Percentiles rank a stretch among this genome's conserved stretches.
These are phyloP conservation scores for Naganishia sp. DNA, from an alignment of 1,284 basidiomycete genomes.

Conservation along the genomic window DNA sequence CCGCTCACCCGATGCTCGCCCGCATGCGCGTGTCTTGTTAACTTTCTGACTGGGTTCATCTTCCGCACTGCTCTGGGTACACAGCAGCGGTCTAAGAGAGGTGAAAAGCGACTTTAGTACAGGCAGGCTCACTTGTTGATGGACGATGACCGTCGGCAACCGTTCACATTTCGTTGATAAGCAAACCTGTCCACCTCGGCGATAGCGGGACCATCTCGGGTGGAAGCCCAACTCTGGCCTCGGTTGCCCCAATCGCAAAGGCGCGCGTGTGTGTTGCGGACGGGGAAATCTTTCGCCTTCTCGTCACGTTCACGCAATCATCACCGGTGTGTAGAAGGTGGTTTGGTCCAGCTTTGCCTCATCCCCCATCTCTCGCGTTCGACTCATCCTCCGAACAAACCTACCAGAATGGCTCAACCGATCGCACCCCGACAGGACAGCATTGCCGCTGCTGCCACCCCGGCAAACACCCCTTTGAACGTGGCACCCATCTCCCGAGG, in stretches of 20 bases:
- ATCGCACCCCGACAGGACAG: constrained; percentile 32
- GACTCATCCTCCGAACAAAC: background rate
- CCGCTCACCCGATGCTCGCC: too few relatives aligned
- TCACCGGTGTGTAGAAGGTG: background rate
- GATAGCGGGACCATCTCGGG: too few relatives aligned
- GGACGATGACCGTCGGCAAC: too few relatives aligned
- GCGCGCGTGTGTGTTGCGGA: background rate
- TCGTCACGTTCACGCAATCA: constrained; percentile 9
- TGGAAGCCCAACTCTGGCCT: background rate
- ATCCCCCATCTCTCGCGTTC: background rate
- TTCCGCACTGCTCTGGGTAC: too few relatives aligned
- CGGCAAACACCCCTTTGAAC: constrained; percentile 76
- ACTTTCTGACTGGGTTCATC: too few relatives aligned
- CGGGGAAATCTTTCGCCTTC: constrained; percentile 20
- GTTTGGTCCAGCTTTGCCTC: background rate
- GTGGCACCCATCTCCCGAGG: constrained; percentile 68
- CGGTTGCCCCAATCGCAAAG: background rate
- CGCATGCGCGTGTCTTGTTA: too few relatives aligned
- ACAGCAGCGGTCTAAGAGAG: too few relatives aligned
- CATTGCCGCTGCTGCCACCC: constrained; percentile 64
- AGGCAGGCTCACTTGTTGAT: too few relatives aligned
- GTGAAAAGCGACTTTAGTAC: too few relatives aligned
- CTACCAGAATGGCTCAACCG: constrained; percentile 33
- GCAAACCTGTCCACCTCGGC: too few relatives aligned
- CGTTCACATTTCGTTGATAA: too few relatives aligned